Percentiles rank a stretch among this genome's conserved stretches.
These are phyloP conservation scores for Trichoderma afroharzianum DNA, from an alignment of 2,329 filamentous ascomycete genomes.

Conservation along the genomic window DNA sequence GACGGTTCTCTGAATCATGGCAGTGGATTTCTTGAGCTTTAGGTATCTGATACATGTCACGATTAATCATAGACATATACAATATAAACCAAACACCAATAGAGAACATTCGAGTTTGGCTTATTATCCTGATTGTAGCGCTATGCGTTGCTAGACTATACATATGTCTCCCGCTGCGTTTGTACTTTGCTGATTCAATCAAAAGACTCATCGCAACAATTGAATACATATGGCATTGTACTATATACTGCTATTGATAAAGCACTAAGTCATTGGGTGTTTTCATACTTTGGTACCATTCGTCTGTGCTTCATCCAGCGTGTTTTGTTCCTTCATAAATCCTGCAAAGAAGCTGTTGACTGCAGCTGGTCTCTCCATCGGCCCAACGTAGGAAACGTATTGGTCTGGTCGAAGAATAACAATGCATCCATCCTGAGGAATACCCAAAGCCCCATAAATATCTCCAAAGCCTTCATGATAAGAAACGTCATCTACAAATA, in stretches of 20 bases:
- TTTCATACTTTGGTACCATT: background rate
- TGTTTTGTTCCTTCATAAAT: background rate
- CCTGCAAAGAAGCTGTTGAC: background rate
- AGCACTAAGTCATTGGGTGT: background rate
- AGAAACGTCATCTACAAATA: background rate
- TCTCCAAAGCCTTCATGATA: background rate
- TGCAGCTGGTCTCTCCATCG: background rate
- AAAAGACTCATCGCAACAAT: background rate
- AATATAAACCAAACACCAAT: background rate
- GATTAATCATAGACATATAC: background rate
- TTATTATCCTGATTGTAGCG: background rate
- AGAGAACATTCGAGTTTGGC: background rate
- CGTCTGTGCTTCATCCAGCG: background rate
- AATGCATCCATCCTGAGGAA: background rate
- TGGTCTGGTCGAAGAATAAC: background rate
- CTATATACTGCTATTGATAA: background rate
- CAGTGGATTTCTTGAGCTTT: background rate
- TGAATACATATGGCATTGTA: background rate
- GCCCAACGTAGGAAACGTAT: background rate
- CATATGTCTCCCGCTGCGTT: background rate
- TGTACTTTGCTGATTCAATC: background rate
- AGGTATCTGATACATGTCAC: accelerated
- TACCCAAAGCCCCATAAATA: background rate
- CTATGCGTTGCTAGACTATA: background rate
- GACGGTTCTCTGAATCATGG: background rate